Evolutionary conservation across 169 alveolate species (phyloP), one percentile per base, ranked within the genome.

Genomic region (Cryptosporidium bovis): DNA sequence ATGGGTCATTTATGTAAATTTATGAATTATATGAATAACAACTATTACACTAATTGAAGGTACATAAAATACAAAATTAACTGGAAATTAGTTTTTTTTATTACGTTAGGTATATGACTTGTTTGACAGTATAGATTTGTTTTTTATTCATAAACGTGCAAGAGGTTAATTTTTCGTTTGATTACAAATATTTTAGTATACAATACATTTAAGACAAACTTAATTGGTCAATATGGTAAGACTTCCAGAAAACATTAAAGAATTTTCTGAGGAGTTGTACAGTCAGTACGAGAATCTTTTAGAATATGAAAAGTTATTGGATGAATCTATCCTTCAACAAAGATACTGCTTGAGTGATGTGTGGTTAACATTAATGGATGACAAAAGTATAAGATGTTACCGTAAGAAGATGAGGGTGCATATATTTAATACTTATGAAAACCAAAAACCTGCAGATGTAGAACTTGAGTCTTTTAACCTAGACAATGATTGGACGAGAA

Each of bases 341-440:
- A 77, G 71, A 62, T 77, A 77, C 48, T 24, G 87, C 50, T 62
- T 77, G 24, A 77, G 87, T 18, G 87, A 77, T 77, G 87, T 77
- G 27, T 77, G 87, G 87, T 53, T 77, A 29, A 77, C 71, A 33
- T 53, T 77, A 10, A 77, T 77, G 87, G 87, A 77, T 24, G 87
- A 77, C 40, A 77, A 77, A 53, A 77, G 87, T 60, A 77, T 77
- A 24, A 18, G 87, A 62, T 77, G 87, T 60, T 77, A 77, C 64
- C 58, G 87, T 36, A 77, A 77, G 50, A 77, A 77, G 51, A 6
- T 90, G n/a, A 46, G 92, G 34, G 83, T 90, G 10, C 92, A 90
- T 58, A 83, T 90, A 44, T 90, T 83, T 58, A 90, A 90, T 50
- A 90, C 92, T 7, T 82, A 56, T 24, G 71, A 66, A 60, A 89